These are phyloP conservation scores for Limnomonas spitsbergensis DNA, from an alignment of 139 green algal species.

Conservation along the genomic window DNA sequence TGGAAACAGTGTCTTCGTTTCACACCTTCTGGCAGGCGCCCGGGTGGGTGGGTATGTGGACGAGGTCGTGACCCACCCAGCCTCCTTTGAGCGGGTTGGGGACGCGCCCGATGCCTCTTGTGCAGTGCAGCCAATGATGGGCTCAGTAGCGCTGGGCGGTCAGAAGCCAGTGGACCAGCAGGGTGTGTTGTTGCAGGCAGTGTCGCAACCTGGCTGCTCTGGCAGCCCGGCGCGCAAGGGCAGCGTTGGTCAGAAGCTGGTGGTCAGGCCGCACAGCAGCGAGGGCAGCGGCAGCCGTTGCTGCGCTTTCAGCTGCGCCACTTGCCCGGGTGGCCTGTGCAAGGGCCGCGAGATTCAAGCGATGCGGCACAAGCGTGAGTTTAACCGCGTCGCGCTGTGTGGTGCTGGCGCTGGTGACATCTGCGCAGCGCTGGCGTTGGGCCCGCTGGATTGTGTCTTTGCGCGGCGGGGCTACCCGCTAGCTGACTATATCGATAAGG, in stretches of 20 bases:
- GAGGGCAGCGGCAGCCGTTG: background rate
- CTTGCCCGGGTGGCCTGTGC: slow-evolving; percentile 79
- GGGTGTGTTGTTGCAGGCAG: too few species aligned
- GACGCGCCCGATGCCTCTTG: background rate
- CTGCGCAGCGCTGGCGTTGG: slow-evolving; percentile 68
- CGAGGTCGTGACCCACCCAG: slow-evolving; percentile 67
- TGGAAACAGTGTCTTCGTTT: slow-evolving; percentile 77
- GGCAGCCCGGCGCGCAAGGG: background rate
- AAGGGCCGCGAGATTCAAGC: slow-evolving; percentile 70
- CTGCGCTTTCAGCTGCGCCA: slow-evolving; percentile 53
- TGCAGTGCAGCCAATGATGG: too few species aligned
- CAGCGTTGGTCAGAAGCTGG: slow-evolving; percentile 32
- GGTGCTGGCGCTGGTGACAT: slow-evolving; percentile 81
- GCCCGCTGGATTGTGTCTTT: slow-evolving; percentile 61
- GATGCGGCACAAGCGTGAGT: slow-evolving; percentile 23
- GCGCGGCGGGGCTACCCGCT: slow-evolving; percentile 33
- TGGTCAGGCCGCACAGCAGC: slow-evolving; percentile 24
- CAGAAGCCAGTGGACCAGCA: too few species aligned
- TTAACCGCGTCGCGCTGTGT: slow-evolving; percentile 58
- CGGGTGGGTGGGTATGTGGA: slow-evolving; percentile 43
- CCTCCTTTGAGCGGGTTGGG: slow-evolving; percentile 52
- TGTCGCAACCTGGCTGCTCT: background rate
- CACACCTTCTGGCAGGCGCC: slow-evolving; percentile 64
- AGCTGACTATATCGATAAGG: too few species aligned
- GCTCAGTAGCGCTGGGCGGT: background rate